phyloP scores from a whole-genome alignment of 2,329 filamentous ascomycete species.

The Aplosporella prunicola region DNA sequence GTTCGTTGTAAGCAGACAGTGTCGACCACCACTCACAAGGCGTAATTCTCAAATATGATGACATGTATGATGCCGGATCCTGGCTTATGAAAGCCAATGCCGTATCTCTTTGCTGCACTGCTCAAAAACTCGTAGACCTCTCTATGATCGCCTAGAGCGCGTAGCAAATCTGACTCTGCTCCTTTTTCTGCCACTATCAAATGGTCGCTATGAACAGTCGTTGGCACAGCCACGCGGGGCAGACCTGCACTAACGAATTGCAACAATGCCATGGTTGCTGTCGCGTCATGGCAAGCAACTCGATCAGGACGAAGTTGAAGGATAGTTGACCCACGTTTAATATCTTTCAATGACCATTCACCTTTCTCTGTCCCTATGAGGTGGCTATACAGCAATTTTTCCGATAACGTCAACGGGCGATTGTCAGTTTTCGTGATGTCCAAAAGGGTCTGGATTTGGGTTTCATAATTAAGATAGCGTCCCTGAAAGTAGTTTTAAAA shows the following conservation, averaged over 20 bases:
- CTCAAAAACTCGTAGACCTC: conserved; percentile 33
- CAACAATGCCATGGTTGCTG: conserved; percentile 34
- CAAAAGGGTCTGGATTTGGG: too few species aligned
- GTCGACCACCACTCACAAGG: conserved; percentile 16
- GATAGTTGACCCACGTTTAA: conserved; percentile 31
- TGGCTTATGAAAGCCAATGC: conserved; percentile 34
- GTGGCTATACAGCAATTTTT: conserved; percentile 34
- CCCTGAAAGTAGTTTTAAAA: too few species aligned
- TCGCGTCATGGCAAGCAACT: conserved; percentile 36
- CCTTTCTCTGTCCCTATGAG: conserved; percentile 19
- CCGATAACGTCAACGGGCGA: conserved; percentile 27
- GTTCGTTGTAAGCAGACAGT: background rate
- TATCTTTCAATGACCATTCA: conserved; percentile 16
- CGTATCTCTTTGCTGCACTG: conserved; percentile 36
- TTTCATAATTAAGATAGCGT: too few species aligned
- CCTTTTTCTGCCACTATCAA: conserved; percentile 29
- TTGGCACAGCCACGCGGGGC: conserved; percentile 29
- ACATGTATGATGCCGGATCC: conserved; percentile 33
- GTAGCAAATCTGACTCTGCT: conserved; percentile 20
- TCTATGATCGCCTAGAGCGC: conserved; percentile 21
- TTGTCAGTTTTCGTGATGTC: too few species aligned
- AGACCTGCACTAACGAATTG: conserved; percentile 36
- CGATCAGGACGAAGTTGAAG: conserved; percentile 30
- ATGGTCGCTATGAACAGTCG: conserved; percentile 34
- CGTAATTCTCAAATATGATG: conserved; percentile 34